Evolutionary conservation across 306 rosid genomes (phyloP).

Genomic region (Pachyrhizus erosus): DNA sequence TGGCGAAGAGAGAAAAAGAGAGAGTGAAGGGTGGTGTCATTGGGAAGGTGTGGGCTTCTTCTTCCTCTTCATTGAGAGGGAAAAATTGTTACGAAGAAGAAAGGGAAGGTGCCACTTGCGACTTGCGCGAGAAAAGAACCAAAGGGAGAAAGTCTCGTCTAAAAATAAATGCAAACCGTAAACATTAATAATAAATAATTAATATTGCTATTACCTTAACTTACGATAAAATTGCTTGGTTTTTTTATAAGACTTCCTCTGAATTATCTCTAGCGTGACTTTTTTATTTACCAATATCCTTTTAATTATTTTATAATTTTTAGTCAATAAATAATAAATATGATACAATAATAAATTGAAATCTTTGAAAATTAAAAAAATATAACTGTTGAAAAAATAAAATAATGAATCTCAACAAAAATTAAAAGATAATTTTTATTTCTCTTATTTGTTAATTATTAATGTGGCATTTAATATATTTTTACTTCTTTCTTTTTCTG

Average conservation of each 20-base stretch:
- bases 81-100: conserved; percentile 1
- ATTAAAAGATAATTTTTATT: too few species aligned
- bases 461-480: neutral
- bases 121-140: neutral
- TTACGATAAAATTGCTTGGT: too few species aligned
- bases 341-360: too few species aligned
- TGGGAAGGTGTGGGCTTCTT: conserved; percentile 27
- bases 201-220: neutral
- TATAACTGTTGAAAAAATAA: too few species aligned
- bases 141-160: neutral
- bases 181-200: neutral
- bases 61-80: conserved; percentile 51
- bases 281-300: too few species aligned
- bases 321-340: too few species aligned
- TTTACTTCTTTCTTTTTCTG: neutral
- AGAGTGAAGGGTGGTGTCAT: conserved; percentile 40
- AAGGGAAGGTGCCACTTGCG: neutral
- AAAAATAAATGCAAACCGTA: neutral
- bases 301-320: too few species aligned
- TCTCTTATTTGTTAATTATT: neutral
- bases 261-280: too few species aligned
- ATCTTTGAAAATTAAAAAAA: too few species aligned
- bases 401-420: too few species aligned
- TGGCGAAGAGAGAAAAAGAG: neutral
- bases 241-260: too few species aligned